These are phyloP conservation scores for Dactylorhiza incarnata DNA, from an alignment of 106 monocot genomes.

Conservation along the genomic window DNA sequence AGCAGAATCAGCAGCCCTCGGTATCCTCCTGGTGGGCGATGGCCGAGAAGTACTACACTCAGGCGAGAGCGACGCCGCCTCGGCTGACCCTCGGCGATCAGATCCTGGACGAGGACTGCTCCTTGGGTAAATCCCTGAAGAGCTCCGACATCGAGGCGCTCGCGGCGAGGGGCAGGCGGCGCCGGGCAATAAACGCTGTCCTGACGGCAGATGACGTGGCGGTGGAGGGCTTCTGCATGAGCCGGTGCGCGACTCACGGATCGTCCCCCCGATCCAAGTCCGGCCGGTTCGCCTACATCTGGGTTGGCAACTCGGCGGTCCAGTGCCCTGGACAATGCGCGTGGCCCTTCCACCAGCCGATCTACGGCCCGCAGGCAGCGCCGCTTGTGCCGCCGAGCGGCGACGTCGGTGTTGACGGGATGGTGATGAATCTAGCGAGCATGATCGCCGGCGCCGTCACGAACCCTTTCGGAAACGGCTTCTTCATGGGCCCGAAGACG, in stretches of 20 bases:
- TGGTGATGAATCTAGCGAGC: slow-evolving; percentile 49
- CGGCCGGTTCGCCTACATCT: slow-evolving; percentile 28
- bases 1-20: slow-evolving; percentile 15
- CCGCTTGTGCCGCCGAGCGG: slow-evolving; percentile 42
- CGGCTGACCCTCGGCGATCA: slow-evolving; percentile 33
- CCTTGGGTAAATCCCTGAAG: slow-evolving; percentile 34
- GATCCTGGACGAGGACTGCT: slow-evolving; percentile 25
- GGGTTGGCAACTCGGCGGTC: slow-evolving; percentile 40
- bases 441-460: slow-evolving; percentile 40
- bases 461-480: slow-evolving; percentile 42
- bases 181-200: slow-evolving; percentile 25
- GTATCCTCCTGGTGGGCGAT: slow-evolving; percentile 57
- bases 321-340: slow-evolving; percentile 62
- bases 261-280: background rate
- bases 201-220: slow-evolving; percentile 45
- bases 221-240: slow-evolving; percentile 57
- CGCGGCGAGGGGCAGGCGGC: slow-evolving; percentile 16
- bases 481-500: slow-evolving; percentile 31
- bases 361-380: slow-evolving; percentile 43
- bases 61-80: slow-evolving; percentile 12
- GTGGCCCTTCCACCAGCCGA: slow-evolving; percentile 56
- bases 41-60: slow-evolving; percentile 31
- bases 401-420: slow-evolving; percentile 45
- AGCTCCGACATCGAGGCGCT: slow-evolving; percentile 23
- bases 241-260: slow-evolving; percentile 41